Base-by-base conservation (phyloP, 306 rosid species). In the Dicorynia guianensis region DNA sequence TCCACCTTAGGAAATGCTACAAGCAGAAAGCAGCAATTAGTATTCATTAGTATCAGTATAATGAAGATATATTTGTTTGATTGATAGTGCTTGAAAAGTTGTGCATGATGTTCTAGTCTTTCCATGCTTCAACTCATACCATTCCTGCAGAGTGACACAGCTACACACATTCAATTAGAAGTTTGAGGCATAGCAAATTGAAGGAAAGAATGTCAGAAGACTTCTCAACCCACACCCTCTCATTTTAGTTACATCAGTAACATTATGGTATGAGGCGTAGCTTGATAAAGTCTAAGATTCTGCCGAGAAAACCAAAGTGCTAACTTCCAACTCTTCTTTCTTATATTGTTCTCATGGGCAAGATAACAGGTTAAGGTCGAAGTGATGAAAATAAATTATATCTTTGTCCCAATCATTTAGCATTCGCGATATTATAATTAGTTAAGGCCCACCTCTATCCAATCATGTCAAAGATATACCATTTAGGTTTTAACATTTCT, bases 361-460 rank as follows among this genome's bases (percentile, higher is more conserved):
- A 42, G 80, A 61, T 79, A 82, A 70, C 79, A 81, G 63, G 57
- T 75, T 72, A 67, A 70, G 72, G 78, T 39, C 46, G 47, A 57
- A 36, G 72, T 60, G 71, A 58, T 15, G 79, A 84, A 76, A 63
- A 72, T 67, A 76, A 61, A 56, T 83, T 86, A n/a, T n/a, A 75
- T 86, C 83, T 85, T 74, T 76, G 63, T 47, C 59, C 75, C 83
- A 84, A 81, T 86, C 79, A 85, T 77, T 49, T 79, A 78, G 71
- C 46, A 52, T 81, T 77, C 55, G 57, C 84, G 59, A 78, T 84
- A 84, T 82, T 67, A 66, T 48, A 62, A 74, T 46, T 72, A 53
- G 59, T 66, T 67, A n/a, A 78, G 82, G 80, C 83, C 91, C 91
- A 87, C 87, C 69, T 62, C 72, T 78, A 65, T 66, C 71, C 71